Base-by-base conservation (phyloP, 140 eudicot species). In the Stevia rebaudiana region DNA sequence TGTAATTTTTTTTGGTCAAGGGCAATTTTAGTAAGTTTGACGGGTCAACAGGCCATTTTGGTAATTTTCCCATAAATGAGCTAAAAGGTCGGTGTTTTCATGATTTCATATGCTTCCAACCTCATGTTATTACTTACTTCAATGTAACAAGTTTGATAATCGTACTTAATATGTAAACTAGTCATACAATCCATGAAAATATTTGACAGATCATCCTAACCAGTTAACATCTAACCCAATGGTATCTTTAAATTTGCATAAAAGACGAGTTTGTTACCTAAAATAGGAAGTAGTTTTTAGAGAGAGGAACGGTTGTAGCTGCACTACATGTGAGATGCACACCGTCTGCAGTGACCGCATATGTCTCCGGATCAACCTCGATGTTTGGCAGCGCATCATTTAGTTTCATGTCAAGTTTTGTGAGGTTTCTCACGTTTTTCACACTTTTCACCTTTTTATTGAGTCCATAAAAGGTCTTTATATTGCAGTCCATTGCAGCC, bases 381-480 rank as follows among this genome's bases (percentile, higher is more conserved):
- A 92, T 92, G 63, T 70, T 51, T 9, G 98, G 98, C 70, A 92
- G 95, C 43, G 98, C 92, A 51, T 83, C 80, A 36, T 92, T 92
- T 11, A 92, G 82, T 81, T 88, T 92, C 98, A 92, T 92, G 79
- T 92, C 86, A 7, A 85, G 96, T 72, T 92, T 92, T 0, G 89
- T 76, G 50, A 92, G 85, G 35, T 66, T 82, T 70, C 96, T 81
- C 23, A 80, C 94, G 15, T 86, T 82, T 36, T 88, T 70, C 74
- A 92, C 96, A 17, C 90, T 85, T 85, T 71, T 79, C 63, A 85
- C 94, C 74, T 83, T 81, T 84, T 92, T 92, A 65, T 81, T 72
- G 9, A 92, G 87, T 65, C 87, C 81, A 50, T 92, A 92, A 9
- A 31, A 40, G 4, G 70, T 65, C 79, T 85, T 92, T 65, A 88